Percentiles rank a stretch among this genome's conserved stretches.
These are phyloP conservation scores for Tephrocybe sp. DNA, from an alignment of 768 basidiomycete species.

Conservation along the genomic window DNA sequence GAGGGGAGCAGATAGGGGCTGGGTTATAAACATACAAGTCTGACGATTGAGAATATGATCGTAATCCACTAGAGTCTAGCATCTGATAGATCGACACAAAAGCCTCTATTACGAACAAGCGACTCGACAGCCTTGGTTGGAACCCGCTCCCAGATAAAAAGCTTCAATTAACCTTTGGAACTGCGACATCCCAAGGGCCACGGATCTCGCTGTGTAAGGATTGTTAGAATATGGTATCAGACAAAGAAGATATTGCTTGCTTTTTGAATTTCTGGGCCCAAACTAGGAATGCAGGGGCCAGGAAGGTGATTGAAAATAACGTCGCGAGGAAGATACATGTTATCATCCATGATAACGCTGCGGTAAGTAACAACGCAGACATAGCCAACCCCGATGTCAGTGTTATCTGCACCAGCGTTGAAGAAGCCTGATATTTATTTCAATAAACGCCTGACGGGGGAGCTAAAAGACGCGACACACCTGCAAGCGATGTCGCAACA, in stretches of 20 bases:
- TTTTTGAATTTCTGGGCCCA: slow-evolving; percentile 92
- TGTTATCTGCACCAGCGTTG: slow-evolving; percentile 42
- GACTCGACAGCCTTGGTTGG: too few species aligned
- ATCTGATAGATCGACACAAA: too few species aligned
- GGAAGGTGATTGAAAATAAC: slow-evolving; percentile 61
- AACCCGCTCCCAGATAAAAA: too few species aligned
- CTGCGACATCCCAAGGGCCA: slow-evolving; percentile 89
- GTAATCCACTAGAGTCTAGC: too few species aligned
- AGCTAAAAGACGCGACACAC: slow-evolving; percentile 42
- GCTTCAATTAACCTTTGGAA: slow-evolving; percentile 59
- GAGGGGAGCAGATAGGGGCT: background rate
- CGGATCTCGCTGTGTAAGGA: slow-evolving; percentile 66
- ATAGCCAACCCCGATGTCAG: slow-evolving; percentile 54
- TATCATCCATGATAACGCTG: slow-evolving; percentile 54
- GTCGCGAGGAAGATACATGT: slow-evolving; percentile 50
- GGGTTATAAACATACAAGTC: too few species aligned
- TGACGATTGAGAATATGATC: too few species aligned
- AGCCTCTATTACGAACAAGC: too few species aligned
- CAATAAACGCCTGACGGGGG: slow-evolving; percentile 2
- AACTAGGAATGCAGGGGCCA: slow-evolving; percentile 72
- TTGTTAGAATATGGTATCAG: background rate
- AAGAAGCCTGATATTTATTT: slow-evolving; percentile 40
- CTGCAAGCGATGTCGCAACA: slow-evolving; percentile 73
- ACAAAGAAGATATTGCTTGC: slow-evolving; percentile 41
- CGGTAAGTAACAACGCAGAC: slow-evolving; percentile 52